Evolutionary conservation across 805 yeast genomes (phyloP).

Genomic region (Yarrowia alimentaria): DNA sequence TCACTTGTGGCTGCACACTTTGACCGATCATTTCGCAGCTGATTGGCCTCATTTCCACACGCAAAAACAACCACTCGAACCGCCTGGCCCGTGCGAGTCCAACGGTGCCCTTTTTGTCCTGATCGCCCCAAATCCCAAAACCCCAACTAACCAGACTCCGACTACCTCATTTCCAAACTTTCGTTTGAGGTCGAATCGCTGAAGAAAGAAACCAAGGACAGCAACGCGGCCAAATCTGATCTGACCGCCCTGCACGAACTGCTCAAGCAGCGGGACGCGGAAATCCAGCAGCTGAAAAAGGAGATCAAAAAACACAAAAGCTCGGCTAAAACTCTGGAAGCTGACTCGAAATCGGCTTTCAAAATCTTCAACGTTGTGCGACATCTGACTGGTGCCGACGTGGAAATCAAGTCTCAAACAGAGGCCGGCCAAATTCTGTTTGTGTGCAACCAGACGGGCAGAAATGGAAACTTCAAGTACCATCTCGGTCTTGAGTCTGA

Average conservation of each 20-base stretch:
- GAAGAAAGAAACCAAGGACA: constrained; percentile 7
- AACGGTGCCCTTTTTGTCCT: no score
- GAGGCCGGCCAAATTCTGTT: constrained; percentile 10
- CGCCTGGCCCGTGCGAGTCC: no score
- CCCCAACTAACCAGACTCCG: no score
- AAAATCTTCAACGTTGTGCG: constrained; percentile 4
- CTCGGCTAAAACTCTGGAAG: no score
- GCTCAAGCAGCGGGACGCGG: no score
- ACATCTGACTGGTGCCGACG: constrained; percentile 10
- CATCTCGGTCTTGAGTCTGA: constrained; percentile 4
- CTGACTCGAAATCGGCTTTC: background rate
- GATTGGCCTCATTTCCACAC: background rate
- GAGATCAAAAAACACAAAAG: constrained; percentile 7
- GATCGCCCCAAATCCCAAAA: no score
- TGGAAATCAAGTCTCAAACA: constrained; percentile 7
- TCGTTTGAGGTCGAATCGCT: background rate
- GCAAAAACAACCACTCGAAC: no score
- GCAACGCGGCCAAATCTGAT: constrained; percentile 7
- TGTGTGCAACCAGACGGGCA: constrained; percentile 17
- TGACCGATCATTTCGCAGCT: background rate
- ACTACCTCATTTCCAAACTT: constrained; percentile 1
- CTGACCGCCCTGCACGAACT: no score
- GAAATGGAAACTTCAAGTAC: constrained; percentile 5
- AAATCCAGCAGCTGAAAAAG: no score
- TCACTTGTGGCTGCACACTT: no score